Base-by-base conservation (phyloP, 208 protist species). In the Crithidia bombi region DNA sequence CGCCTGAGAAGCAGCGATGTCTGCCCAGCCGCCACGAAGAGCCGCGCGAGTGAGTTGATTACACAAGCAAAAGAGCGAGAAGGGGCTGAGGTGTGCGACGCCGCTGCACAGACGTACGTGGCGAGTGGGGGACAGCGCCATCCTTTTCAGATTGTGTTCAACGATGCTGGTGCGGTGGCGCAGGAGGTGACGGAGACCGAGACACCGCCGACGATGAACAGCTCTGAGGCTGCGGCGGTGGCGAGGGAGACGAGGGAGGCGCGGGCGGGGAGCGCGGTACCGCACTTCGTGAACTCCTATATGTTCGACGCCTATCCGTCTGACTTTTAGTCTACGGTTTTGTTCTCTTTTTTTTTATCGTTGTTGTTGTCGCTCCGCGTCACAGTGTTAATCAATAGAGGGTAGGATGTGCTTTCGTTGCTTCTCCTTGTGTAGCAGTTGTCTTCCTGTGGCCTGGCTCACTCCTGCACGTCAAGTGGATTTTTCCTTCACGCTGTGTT, bases 291-390 rank as follows among this genome's bases (percentile, higher is more conserved):
- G n/a, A 66, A 66, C 28, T 66, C 61, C 11, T 66, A 66, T 35
- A 9, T 66, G 12, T 66, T 66, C 44, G 47, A 54, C 25, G 47
- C 46, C 33, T 56, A 35, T 36, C 61, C 61, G 3, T 54, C 46
- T 19, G 44, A 54, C 43, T 65, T 51, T 30, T 49, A 41, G 25
- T 23, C 41, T 21, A 9, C 35, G 55, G 25, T 54, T 54, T 58
- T 44, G 35, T 11, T 35, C 47, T 52, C 4, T 14, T 25, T 17
- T 33, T 57, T 35, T 32, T 26, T 50, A 56, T 85, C 63, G 52
- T 85, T 17, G 69, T 78, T 32, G 77, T 47, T 49, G 84, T 88
- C 49, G 76, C 72, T 39, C 59, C 78, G 3, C 82, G 85, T 59
- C 73, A 70, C 65, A 70, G 58, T n/a, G n/a, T n/a, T n/a, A n/a